phyloP scores from a whole-genome alignment of 148 eudicot species.

The Pouteria glomerata region DNA sequence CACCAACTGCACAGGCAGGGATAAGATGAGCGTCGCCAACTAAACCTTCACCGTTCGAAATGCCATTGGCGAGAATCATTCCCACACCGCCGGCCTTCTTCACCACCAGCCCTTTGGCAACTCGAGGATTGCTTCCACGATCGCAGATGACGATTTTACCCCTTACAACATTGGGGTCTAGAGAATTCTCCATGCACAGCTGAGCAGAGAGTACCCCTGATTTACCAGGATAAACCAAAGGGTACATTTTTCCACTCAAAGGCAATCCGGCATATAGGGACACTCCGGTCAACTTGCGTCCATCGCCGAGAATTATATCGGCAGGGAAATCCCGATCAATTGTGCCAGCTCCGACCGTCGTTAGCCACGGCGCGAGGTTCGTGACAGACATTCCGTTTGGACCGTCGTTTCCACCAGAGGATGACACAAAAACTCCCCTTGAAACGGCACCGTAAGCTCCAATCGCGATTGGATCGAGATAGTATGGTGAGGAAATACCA shows the following conservation, averaged over 20 bases:
- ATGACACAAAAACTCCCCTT: constrained; percentile 71
- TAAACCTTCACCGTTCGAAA: constrained; percentile 76
- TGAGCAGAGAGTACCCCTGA: constrained; percentile 71
- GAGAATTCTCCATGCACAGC: constrained; percentile 85
- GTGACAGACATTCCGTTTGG: constrained; percentile 93
- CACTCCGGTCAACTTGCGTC: constrained; percentile 62
- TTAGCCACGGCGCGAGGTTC: constrained; percentile 91
- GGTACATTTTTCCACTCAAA: constrained; percentile 48
- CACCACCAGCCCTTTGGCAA: constrained; percentile 84
- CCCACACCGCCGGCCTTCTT: constrained; percentile 94
- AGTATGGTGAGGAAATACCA: constrained; percentile 87
- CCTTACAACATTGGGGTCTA: constrained; percentile 55
- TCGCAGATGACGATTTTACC: constrained; percentile 92
- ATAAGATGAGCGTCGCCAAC: constrained; percentile 89
- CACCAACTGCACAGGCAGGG: constrained; percentile 75
- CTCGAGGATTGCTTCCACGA: constrained; percentile 80
- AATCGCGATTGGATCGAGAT: constrained; percentile 94
- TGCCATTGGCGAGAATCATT: constrained; percentile 82
- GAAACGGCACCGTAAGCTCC: constrained; percentile 90
- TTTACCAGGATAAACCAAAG: constrained; percentile 78
- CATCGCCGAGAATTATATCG: constrained; percentile 65
- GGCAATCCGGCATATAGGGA: constrained; percentile 75
- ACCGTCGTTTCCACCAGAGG: constrained; percentile 95
- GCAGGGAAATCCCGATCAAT: constrained; percentile 92
- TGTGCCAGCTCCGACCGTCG: constrained; percentile 90